Evolutionary conservation across 495 filamentous ascomycete genomes (phyloP).

Genomic region (Lineolata rhizophorae): DNA sequence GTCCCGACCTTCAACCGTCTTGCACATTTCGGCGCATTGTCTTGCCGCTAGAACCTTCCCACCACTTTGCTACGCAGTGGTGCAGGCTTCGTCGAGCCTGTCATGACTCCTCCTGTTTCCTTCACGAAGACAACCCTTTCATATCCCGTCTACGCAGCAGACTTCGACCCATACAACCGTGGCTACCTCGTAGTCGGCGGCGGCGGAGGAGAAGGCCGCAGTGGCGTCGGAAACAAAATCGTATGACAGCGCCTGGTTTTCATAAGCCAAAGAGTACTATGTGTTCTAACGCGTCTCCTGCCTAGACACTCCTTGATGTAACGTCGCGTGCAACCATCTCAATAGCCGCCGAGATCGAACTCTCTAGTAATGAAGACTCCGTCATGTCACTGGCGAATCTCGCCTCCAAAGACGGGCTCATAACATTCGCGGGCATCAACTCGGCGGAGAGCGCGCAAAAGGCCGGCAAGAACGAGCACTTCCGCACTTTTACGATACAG

Average conservation of each 20-base stretch:
- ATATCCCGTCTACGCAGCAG: constrained; percentile 77
- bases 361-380: constrained; percentile 77
- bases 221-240: constrained; percentile 80
- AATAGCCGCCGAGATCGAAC: constrained; percentile 48
- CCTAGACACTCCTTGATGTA: constrained; percentile 48
- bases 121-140: constrained; percentile 48
- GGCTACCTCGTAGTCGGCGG: constrained; percentile 65
- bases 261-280: not conserved
- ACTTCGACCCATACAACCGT: constrained; percentile 66
- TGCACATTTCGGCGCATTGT: too few species aligned
- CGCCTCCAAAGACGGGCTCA: constrained; percentile 26
- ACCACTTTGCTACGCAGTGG: too few species aligned
- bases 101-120: constrained; percentile 8
- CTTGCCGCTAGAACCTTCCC: too few species aligned
- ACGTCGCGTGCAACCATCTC: constrained; percentile 35
- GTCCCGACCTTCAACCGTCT: too few species aligned
- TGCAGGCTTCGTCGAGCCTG: too few species aligned
- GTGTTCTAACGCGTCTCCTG: not conserved
- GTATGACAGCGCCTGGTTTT: constrained; percentile 21
- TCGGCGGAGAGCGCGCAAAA: constrained; percentile 46
- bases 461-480: constrained; percentile 68
- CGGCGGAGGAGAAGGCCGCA: constrained; percentile 68
- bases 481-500: constrained; percentile 53
- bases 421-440: constrained; percentile 70
- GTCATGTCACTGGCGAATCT: constrained; percentile 56